Evolutionary conservation across 2,329 filamentous ascomycete species (phyloP).

Genomic region (Amesomyces nigricolor): DNA sequence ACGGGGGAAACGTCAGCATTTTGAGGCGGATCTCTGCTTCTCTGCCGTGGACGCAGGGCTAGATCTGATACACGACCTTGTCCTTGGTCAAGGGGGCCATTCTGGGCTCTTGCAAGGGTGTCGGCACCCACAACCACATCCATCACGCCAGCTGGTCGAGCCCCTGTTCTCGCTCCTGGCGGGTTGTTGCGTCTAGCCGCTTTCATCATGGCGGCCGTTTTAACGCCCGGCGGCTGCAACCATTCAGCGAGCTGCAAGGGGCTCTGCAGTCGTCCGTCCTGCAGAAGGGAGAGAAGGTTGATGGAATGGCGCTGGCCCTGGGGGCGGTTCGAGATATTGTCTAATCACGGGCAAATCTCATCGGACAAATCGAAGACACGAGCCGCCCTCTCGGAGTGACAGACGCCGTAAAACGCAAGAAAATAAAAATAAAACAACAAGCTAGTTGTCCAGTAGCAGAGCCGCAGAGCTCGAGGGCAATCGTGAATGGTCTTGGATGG

Average conservation of each 20-base stretch:
- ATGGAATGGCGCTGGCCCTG: slow-evolving; percentile 8
- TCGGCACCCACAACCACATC: slow-evolving; percentile 10
- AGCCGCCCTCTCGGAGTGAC: slow-evolving; percentile 9
- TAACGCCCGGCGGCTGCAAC: slow-evolving; percentile 14
- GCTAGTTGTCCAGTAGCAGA: slow-evolving; percentile 16
- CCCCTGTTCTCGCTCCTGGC: slow-evolving; percentile 13
- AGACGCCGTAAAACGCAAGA: slow-evolving; percentile 8
- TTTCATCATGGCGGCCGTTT: slow-evolving; percentile 31
- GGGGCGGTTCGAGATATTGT: slow-evolving; percentile 23
- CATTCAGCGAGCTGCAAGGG: slow-evolving; percentile 18
- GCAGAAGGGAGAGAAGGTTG: slow-evolving; percentile 2
- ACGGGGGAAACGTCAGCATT: slow-evolving; percentile 31
- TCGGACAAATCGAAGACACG: slow-evolving; percentile 24
- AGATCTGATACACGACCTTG: slow-evolving; percentile 34
- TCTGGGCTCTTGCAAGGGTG: slow-evolving; percentile 19
- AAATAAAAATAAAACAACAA: slow-evolving; percentile 11
- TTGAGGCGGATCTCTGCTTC: slow-evolving; percentile 29
- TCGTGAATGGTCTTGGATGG: slow-evolving; percentile 11
- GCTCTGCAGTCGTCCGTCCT: neutral
- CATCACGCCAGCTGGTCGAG: slow-evolving; percentile 20
- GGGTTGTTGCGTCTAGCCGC: slow-evolving; percentile 32
- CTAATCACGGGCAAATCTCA: slow-evolving; percentile 21
- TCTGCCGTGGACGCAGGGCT: slow-evolving; percentile 30
- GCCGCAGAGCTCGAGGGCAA: slow-evolving; percentile 19
- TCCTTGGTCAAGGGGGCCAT: slow-evolving; percentile 20